Base-by-base conservation (phyloP, 371 early-diverging fungal genomes). In the Mucor velutinosus region DNA sequence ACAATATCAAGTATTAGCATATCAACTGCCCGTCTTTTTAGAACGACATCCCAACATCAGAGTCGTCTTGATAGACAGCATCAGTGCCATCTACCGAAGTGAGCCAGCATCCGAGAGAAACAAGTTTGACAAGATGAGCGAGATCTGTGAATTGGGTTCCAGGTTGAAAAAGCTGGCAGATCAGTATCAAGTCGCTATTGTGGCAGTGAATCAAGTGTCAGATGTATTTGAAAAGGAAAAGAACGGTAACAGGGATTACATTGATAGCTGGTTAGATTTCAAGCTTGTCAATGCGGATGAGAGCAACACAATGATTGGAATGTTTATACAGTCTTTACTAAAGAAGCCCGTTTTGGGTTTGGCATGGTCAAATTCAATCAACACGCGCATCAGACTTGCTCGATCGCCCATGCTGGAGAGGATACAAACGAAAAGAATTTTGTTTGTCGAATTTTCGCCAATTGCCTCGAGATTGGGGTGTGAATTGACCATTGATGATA, bases 31-130 rank as follows among this genome's bases (percentile, higher is more conserved):
- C 0, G 83, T 78, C 1, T 75, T 93, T 8, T 56, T 92, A 35
- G 72, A 78, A n/a, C 71, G 65, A 17, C 69, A 63, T 7, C 72
- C 11, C 25, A 53, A 59, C 14, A 80, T 94, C 21, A 79, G 87
- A 1, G 73, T 95, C 25, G 78, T 96, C 19, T 85, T 96, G 10
- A 81, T 96, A 35, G 97, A 96, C 75, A 93, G 95, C 0, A 89
- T 96, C n/a, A 86, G 93, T 17, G 90, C 93, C 7, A 86, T 88
- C 37, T 89, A 93, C 71, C 86, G 93, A 21, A 84, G 87, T 39
- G 88, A 85, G 33, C 74, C 71, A 3, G 15, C 74, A 0, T 49
- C 51, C 45, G 39, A 72, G 11, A 25, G 61, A 17, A 59, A 66
- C 3, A 63, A 58, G n/a, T 80, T 80, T 27, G 76, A 86, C 25